Base-by-base conservation (phyloP, 1,284 basidiomycete species). In the Tylopilus sp. region DNA sequence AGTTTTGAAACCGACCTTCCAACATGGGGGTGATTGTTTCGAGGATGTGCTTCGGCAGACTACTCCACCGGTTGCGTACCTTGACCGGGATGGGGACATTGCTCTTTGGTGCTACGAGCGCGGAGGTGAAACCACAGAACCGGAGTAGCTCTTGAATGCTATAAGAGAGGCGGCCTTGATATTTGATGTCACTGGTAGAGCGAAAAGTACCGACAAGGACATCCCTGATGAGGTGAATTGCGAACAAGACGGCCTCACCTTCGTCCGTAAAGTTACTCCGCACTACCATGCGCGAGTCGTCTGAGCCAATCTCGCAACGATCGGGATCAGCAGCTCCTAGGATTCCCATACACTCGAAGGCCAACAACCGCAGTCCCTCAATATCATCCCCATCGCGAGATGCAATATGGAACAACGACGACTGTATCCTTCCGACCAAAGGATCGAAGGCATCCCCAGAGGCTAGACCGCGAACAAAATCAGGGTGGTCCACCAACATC, bases 281-380 rank as follows among this genome's bases (percentile, higher is more conserved):
- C 48, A 98, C 80, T 35, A 92, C 81, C 73, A 90, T 86, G 36
- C 83, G 80, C 4, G 81, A 72, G 57, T 89, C 85, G 31, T 80
- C 78, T 35, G 78, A 68, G 2, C 74, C 73, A 37, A 91, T 76
- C 57, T 93, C 89, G 65, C 93, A 89, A 52, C 97, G 84, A 74
- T 99, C 97, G 1, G 97, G 95, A 72, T 99, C 97, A 19, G 97
- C 81, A 1, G 97, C 97, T 7, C 97, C 97, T 6, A 99, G 73
- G n/a, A 92, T 82, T 1, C 96, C 94, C 47, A 99, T 84, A 68
- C 94, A 98, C 65, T 97, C 92, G 64, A 91, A 94, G 1, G 90
- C 86, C 19, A 90, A 71, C 39, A 84, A 73, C 19, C 84, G 83
- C 35, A 94, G 66, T 7, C 79, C 66, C 52, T 93, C 85, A 4